Base-by-base conservation (phyloP, 148 eudicot species). In the Nepenthes mirabilis region DNA sequence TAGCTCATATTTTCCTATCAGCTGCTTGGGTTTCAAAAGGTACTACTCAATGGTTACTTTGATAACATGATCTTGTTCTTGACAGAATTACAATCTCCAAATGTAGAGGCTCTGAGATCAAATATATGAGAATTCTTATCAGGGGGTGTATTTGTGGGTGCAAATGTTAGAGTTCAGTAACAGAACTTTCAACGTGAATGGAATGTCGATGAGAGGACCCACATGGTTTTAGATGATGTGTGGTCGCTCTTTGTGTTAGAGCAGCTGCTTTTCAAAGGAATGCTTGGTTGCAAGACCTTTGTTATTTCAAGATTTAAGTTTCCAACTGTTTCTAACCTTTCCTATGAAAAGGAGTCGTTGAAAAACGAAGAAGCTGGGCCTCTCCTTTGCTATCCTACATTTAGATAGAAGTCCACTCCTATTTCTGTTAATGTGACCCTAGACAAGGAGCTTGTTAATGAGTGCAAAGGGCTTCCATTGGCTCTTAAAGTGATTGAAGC, bases 401-500 rank as follows among this genome's bases (percentile, higher is more conserved):
- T 90, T 58, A 90, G 90, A 9, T 77, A 77, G 37, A 72, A 68
- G 5, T 76, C 68, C 34, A 62, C 75, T 47, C 94, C 94, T 61
- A 47, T 71, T 47, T 68, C 64, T 59, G 68, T 77, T 63, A 74
- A 83, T 58, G 66, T 70, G 66, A 65, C 63, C 33, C 62, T 90
- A 67, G 84, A 83, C 35, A 75, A 78, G 57, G 75, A 23, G 97
- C 78, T 90, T 65, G 90, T 86, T 5, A 71, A 76, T 61, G 90
- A 90, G 65, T 90, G 97, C 61, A 83, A 81, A 70, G 85, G 97
- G 52, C 88, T 90, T 33, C 97, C 97, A 0, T 70, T 90, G 70
- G 97, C 97, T 59, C 80, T 90, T 2, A 90, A 90, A 68, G 97
- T 90, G 33, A 75, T 90, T 35, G 97, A 94, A 64, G 87, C 97